A percentile compares a stretch with the other conserved stretches of the same genome.
phyloP scores from a whole-genome alignment of 768 basidiomycete species.

The Gloeopeniophorella convolvens region DNA sequence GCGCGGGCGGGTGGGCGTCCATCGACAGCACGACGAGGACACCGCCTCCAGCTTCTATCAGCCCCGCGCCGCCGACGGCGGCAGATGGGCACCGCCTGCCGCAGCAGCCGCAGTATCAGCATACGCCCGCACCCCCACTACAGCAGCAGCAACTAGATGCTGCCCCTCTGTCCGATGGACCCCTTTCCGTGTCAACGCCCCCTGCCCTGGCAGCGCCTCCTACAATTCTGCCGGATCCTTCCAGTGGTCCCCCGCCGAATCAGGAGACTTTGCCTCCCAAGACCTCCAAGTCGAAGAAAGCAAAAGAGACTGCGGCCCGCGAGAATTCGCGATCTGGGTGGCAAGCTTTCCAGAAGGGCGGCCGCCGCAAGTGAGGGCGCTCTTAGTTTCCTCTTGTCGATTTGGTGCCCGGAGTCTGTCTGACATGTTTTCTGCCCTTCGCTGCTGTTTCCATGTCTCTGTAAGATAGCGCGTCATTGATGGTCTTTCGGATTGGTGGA shows the following conservation, averaged over 20 bases:
- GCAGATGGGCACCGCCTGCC: slow-evolving; percentile 9
- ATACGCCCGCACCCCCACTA: slow-evolving; percentile 23
- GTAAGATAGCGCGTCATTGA: not conserved
- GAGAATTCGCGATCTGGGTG: slow-evolving; percentile 22
- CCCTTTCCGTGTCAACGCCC: too few relatives aligned
- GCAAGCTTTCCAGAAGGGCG: slow-evolving; percentile 22
- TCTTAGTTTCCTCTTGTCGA: not conserved
- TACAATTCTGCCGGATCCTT: slow-evolving; percentile 1
- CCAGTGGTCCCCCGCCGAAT: not conserved
- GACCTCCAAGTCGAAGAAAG: slow-evolving; percentile 4
- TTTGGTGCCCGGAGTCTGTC: too few relatives aligned
- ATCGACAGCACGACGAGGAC: slow-evolving; percentile 42
- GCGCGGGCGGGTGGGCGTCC: slow-evolving; percentile 61
- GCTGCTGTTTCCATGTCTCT: not conserved
- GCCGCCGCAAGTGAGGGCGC: slow-evolving; percentile 19
- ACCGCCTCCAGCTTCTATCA: not conserved
- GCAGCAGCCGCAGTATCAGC: slow-evolving; percentile 1
- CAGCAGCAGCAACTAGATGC: too few relatives aligned
- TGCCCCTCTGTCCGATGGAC: too few relatives aligned
- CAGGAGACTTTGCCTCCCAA: not conserved
- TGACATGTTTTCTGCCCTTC: not conserved
- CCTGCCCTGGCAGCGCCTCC: too few relatives aligned
- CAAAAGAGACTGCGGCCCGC: slow-evolving; percentile 12
- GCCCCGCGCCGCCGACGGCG: not conserved
- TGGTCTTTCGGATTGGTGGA: too few relatives aligned